Evolutionary conservation across 2,329 filamentous ascomycete species (phyloP).

Genomic region (Gnomoniopsis smithogilvyi): DNA sequence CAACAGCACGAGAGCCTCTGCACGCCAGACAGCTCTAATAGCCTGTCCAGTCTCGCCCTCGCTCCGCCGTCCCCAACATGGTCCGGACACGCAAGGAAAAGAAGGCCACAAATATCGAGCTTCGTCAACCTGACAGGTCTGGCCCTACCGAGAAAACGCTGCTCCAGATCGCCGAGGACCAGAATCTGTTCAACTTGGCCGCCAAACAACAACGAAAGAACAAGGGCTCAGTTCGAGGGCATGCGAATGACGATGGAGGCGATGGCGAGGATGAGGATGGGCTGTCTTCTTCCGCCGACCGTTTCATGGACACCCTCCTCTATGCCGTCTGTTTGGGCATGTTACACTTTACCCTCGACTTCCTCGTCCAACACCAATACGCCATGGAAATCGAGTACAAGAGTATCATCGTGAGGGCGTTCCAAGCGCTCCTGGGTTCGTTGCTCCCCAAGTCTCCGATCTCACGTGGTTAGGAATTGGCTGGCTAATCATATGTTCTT

Average conservation of each 20-base stretch:
- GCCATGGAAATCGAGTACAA: conserved; percentile 62
- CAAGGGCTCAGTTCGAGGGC: conserved; percentile 22
- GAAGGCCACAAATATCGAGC: conserved; percentile 51
- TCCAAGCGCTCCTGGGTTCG: conserved; percentile 52
- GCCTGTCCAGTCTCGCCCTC: not conserved
- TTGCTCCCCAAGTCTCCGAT: not conserved
- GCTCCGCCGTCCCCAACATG: conserved; percentile 31
- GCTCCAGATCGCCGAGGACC: conserved; percentile 68
- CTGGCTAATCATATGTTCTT: conserved; percentile 15
- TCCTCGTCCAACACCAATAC: conserved; percentile 77
- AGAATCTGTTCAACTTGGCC: conserved; percentile 53
- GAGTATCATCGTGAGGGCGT: conserved; percentile 49
- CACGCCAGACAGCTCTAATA: not conserved
- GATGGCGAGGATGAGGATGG: conserved; percentile 29
- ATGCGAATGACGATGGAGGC: conserved; percentile 22
- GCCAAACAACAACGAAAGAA: conserved; percentile 36
- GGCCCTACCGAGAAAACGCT: conserved; percentile 63
- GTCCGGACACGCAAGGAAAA: conserved; percentile 48
- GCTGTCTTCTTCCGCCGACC: conserved; percentile 45
- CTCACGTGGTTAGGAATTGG: conserved; percentile 2
- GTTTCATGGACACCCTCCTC: conserved; percentile 52
- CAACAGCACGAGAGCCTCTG: too few species aligned
- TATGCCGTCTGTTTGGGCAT: conserved; percentile 63
- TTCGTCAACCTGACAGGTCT: conserved; percentile 67
- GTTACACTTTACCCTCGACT: conserved; percentile 75